Conservation (phyloP, 31 red algal species). For the Pterothamnion heteromorphum region DNA sequence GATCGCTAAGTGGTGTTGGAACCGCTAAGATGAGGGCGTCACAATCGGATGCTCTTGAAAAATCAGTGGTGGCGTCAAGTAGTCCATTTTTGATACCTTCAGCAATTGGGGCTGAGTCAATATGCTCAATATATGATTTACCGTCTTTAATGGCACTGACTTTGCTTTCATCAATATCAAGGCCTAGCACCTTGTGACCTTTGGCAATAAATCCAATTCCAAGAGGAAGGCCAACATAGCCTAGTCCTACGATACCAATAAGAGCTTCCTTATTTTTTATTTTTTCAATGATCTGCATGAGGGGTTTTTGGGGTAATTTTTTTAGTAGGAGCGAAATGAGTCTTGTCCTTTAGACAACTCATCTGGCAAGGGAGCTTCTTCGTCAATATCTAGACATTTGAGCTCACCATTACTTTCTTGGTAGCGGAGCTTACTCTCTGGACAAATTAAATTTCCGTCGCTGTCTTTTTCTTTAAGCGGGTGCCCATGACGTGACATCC, state of each 20-base stretch:
- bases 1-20: constrained; percentile 71
- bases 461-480: neutral
- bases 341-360: neutral
- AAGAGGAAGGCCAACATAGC: constrained; percentile 90
- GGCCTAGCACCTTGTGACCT: constrained; percentile 59
- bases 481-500: too few species aligned
- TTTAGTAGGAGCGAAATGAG: neutral
- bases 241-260: constrained; percentile 77
- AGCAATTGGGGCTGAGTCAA: constrained; percentile 25
- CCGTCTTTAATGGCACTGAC: constrained; percentile 50
- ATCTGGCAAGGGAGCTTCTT: neutral
- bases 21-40: constrained; percentile 70
- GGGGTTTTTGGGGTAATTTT: too few species aligned
- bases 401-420: neutral
- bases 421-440: neutral
- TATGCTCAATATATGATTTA: constrained; percentile 73
- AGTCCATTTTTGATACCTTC: neutral
- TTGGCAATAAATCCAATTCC: constrained; percentile 48
- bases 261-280: constrained; percentile 22
- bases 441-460: neutral
- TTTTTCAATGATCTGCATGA: constrained; percentile 1
- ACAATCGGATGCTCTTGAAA: constrained; percentile 41
- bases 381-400: neutral
- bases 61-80: constrained; percentile 40
- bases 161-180: constrained; percentile 65